These are phyloP conservation scores for Apiotrichum gracile DNA, from an alignment of 1,284 basidiomycete species.

Conservation along the genomic window DNA sequence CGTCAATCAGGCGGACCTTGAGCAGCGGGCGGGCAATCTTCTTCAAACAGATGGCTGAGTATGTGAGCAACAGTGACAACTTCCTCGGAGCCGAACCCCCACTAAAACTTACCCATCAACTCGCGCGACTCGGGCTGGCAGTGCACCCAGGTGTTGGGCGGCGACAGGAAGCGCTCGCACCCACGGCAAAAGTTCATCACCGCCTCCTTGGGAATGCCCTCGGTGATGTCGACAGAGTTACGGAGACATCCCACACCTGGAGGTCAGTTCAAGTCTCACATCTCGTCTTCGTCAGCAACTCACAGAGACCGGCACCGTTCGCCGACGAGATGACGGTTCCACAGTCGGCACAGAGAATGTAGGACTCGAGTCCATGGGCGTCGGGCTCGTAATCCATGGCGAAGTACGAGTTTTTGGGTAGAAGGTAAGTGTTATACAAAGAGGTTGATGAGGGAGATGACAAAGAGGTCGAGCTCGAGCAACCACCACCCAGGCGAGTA, in stretches of 20 bases:
- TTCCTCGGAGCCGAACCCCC: background rate
- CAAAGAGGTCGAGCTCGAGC: background rate
- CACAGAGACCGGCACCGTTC: constrained; percentile 90
- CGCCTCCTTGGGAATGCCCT: constrained; percentile 96
- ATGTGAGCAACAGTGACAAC: background rate
- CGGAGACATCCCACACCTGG: constrained; percentile 38
- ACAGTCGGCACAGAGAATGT: constrained; percentile 48
- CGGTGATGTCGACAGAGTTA: constrained; percentile 85
- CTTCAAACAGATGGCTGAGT: constrained; percentile 70
- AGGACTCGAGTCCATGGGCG: constrained; percentile 39
- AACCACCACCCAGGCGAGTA: background rate
- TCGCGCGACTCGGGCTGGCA: constrained; percentile 89
- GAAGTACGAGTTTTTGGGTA: background rate
- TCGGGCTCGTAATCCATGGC: constrained; percentile 45
- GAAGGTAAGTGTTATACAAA: background rate
- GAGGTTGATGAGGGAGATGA: background rate
- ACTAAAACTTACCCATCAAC: constrained; percentile 56
- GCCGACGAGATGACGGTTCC: constrained; percentile 78
- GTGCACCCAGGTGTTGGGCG: constrained; percentile 79
- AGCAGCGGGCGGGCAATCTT: constrained; percentile 83
- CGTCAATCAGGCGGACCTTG: constrained; percentile 93
- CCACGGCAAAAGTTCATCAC: constrained; percentile 91
- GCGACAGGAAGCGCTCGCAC: constrained; percentile 91
- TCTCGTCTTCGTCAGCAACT: too few relatives aligned
- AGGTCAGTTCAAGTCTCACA: too few relatives aligned